Base-by-base conservation (phyloP, 2,329 filamentous ascomycete genomes). In the Fonsecaea pedrosoi region DNA sequence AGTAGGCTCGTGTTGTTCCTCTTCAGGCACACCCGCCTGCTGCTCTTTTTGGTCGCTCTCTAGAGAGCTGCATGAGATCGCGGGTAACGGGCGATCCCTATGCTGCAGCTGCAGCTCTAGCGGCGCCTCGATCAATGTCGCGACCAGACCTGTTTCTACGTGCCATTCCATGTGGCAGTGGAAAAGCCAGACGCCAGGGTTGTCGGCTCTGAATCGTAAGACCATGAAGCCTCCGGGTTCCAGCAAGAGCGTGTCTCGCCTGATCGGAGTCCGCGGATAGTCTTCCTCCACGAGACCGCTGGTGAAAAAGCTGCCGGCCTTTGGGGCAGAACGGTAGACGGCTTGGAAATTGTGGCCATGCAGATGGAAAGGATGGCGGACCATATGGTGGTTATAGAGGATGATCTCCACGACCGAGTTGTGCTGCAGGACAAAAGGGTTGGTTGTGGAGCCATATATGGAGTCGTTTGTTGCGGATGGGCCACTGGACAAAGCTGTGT, bases 91-190 rank as follows among this genome's bases (percentile, higher is more conserved):
- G 79, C 38, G 55, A 21, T 30, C 32, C 38, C 15, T 35, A n/a
- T 40, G 34, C 18, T 62, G 56, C 65, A 84, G 77, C 73, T 93
- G 90, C 0, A 95, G 74, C 18, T 87, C 83, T 3, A 83, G 74
- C 0, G 89, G 68, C 32, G 57, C 68, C 54, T 86, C 84, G 62
- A 86, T 76, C 62, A 86, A 77, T 0, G 82, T 84, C 0, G 82
- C 82, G 1, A 81, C 78, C 2, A 92, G 81, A 6, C 90, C 90
- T 1, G 86, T 87, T 0, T 83, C 78, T 61, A 91, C 81, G 74
- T 92, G 90, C 90, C 89, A 94, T 74, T 92, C 90, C 58, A 93
- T 89, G 75, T 94, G 91, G 77, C 91, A 93, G 78, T 93, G 90
- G 79, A 92, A 91, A 1, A 90, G 77, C 88, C 88, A 91, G 30